Evolutionary conservation across 306 rosid species (phyloP).

Genomic region (Begonia loranthoides): DNA sequence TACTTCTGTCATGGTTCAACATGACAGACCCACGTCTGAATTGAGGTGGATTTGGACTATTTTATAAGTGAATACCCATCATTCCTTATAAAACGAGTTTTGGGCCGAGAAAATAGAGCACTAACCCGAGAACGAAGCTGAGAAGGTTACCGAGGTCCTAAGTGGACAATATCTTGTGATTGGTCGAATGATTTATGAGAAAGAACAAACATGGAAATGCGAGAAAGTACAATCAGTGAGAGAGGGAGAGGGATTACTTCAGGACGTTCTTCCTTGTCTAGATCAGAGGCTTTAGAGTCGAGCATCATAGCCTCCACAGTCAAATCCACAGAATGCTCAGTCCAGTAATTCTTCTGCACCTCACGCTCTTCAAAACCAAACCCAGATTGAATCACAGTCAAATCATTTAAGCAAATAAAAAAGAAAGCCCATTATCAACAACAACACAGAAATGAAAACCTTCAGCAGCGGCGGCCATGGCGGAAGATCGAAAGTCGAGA

Average conservation of each 20-base stretch:
- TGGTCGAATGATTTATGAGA: background rate
- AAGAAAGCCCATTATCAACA: too few relatives aligned
- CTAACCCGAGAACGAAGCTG: too few relatives aligned
- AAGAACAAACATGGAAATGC: background rate
- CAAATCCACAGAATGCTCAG: conserved; percentile 46
- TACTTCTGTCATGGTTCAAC: too few relatives aligned
- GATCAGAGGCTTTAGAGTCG: conserved; percentile 86
- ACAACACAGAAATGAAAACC: too few relatives aligned
- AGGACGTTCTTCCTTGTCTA: conserved; percentile 89
- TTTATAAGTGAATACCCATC: too few relatives aligned
- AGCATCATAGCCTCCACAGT: conserved; percentile 94
- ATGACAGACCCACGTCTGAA: too few relatives aligned
- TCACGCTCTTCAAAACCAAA: conserved; percentile 34
- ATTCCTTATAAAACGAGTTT: too few relatives aligned
- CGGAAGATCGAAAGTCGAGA: conserved; percentile 4
- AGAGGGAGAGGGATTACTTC: conserved; percentile 28
- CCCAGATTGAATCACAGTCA: background rate
- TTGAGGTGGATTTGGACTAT: too few relatives aligned
- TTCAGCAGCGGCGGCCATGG: conserved; percentile 3
- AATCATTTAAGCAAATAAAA: too few relatives aligned
- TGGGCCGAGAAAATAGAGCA: too few relatives aligned
- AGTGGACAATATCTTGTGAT: too few relatives aligned
- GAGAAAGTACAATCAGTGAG: background rate
- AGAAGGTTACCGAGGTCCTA: too few relatives aligned
- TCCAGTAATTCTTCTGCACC: conserved; percentile 72